A percentile compares a stretch with the other conserved stretches of the same genome.
Evolutionary conservation across 163 green algal genomes (phyloP).

Genomic region (Chlamydomonas reinhardtii): DNA sequence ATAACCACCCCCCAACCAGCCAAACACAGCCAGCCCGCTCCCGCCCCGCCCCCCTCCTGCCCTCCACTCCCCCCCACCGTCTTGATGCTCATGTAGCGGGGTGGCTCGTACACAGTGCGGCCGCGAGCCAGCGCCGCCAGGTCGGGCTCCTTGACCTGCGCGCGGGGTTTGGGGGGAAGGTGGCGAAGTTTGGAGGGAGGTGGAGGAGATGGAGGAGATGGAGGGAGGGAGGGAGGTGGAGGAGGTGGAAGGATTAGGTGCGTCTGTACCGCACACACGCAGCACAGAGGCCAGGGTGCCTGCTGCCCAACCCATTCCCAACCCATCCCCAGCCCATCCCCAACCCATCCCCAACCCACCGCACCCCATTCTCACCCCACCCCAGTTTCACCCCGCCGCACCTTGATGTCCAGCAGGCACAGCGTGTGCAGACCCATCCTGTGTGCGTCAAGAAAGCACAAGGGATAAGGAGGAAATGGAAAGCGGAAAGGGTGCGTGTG

Average conservation of each 20-base stretch:
- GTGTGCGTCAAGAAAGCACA: no score
- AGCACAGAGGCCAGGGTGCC: no score
- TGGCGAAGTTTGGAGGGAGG: background rate
- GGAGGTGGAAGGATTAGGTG: no score
- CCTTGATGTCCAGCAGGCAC: slow-evolving; percentile 97
- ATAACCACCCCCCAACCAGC: no score
- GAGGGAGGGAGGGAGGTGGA: no score
- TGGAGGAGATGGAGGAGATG: background rate
- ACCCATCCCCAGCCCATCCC: no score
- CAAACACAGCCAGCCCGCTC: no score
- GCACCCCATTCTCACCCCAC: no score
- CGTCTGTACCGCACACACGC: no score
- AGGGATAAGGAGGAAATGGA: no score
- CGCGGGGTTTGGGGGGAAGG: background rate
- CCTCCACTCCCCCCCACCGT: slow-evolving; percentile 32
- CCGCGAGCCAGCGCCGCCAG: slow-evolving; percentile 88
- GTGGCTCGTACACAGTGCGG: slow-evolving; percentile 90
- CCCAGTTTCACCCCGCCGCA: background rate
- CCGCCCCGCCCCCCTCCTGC: background rate
- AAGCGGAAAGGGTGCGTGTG: background rate
- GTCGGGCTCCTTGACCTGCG: slow-evolving; percentile 91
- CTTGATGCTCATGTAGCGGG: slow-evolving; percentile 73
- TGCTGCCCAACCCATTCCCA: no score
- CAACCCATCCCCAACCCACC: no score
- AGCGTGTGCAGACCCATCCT: slow-evolving; percentile 93